Evolutionary conservation across 352 stramenopile genomes (phyloP), one percentile per base, ranked within the genome.

Genomic region (Globisporangium recalcitrans): DNA sequence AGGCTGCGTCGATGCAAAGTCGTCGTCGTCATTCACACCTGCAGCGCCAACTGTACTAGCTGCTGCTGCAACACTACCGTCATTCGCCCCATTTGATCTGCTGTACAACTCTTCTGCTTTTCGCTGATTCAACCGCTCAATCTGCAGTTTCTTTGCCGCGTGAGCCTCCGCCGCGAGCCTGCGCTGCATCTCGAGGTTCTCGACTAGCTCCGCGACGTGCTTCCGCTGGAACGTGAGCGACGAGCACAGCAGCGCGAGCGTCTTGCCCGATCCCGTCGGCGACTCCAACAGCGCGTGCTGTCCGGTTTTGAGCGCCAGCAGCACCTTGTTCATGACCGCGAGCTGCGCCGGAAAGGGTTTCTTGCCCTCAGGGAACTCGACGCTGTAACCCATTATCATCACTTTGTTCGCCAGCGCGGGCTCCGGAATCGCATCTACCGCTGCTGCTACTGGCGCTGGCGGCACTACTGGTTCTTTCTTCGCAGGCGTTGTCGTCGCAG

Each of bases 271-370:
- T 3, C 87, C 86, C 7, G 87, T 96, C 0, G 86, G 87, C 13
- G 83, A 93, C 70, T 96, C 87, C 24, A 96, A 69, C 54, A 96
- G 70, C 49, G 87, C 87, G 58, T 96, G 88, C 59, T 95, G 81
- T 10, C 75, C 42, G 31, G 70, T 88, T 64, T 95, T 93, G 44
- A 96, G 74, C 48, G 87, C 86, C 36, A 81, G 62, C 38, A 96
- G 61, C 58, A 93, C 84, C 51, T 93, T 93, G 70, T 77, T 93
- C 87, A 96, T 96, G 38, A 96, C 85, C 1, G 83, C 85, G 29
- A 96, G 65, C 62, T 96, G 87, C 44, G 87, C 82, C 3, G 87
- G 85, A 62, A 96, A 96, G 56, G 87, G 87, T 61, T 73, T 73
- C 73, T 94, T 96, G 60, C 83, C 85, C 13, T 69, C 65, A 0